phyloP scores from a whole-genome alignment of 176 grass and related monocot genomes.

The Hordeum vulgare region MorexV3_pseudomolecules_assembly NC_058524.1:514442208-514442707 shows the following conservation, averaged over 20 bases:
- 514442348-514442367: conserved; percentile 29
- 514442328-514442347: conserved; percentile 35
- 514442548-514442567: conserved; percentile 34
- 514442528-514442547: conserved; percentile 35
- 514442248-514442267: conserved; percentile 35
- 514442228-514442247: conserved; percentile 21
- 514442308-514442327: conserved; percentile 38
- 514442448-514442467: too few relatives aligned
- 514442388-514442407: conserved; percentile 35
- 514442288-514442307: conserved; percentile 68
- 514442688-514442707: conserved; percentile 61
- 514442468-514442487: conserved; percentile 3
- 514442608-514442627: conserved; percentile 46
- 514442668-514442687: conserved; percentile 50
- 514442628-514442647: conserved; percentile 21
- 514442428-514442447: too few relatives aligned
- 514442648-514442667: conserved; percentile 18
- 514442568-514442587: not conserved
- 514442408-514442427: not conserved
- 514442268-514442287: conserved; percentile 67
- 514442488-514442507: conserved; percentile 20
- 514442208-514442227: conserved; percentile 50
- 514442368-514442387: conserved; percentile 36
- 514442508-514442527: conserved; percentile 44
- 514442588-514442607: conserved; percentile 43